Evolutionary conservation across 176 grass and related monocot species (phyloP).

Genomic region (Oryza rufipogon): DNA sequence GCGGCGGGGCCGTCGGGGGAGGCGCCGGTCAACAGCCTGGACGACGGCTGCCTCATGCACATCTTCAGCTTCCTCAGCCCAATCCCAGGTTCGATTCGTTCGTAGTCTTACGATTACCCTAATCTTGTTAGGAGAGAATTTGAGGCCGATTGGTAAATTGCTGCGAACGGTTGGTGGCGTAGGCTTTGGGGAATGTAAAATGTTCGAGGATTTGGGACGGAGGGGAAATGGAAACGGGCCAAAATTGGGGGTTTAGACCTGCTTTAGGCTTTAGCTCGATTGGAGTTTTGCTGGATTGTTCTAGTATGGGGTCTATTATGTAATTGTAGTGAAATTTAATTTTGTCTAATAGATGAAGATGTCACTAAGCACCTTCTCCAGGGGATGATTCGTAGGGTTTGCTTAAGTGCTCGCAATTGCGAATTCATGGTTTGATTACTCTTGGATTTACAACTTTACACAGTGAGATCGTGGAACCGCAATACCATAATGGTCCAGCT

Average conservation of each 20-base stretch:
- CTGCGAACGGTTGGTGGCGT: background rate
- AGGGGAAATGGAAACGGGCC: background rate
- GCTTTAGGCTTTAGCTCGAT: background rate
- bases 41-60: slow-evolving; percentile 97
- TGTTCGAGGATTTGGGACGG: background rate
- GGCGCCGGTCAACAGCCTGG: slow-evolving; percentile 61
- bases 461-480: background rate
- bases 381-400: background rate
- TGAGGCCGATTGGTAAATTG: background rate
- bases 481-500: background rate
- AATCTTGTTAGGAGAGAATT: background rate
- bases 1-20: slow-evolving; percentile 10
- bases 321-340: background rate
- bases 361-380: background rate
- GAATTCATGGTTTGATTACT: background rate
- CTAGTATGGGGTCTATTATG: background rate
- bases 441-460: background rate
- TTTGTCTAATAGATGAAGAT: background rate
- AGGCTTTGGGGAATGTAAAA: too few species aligned
- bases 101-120: background rate
- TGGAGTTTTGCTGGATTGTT: background rate
- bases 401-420: background rate
- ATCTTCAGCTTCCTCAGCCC: slow-evolving; percentile 97
- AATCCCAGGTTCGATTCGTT: slow-evolving; percentile 73
- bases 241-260: slow-evolving; percentile 23